These are phyloP conservation scores for Artemisia argyi DNA, from an alignment of 129 eudicot genomes.

Conservation along the genomic window DNA sequence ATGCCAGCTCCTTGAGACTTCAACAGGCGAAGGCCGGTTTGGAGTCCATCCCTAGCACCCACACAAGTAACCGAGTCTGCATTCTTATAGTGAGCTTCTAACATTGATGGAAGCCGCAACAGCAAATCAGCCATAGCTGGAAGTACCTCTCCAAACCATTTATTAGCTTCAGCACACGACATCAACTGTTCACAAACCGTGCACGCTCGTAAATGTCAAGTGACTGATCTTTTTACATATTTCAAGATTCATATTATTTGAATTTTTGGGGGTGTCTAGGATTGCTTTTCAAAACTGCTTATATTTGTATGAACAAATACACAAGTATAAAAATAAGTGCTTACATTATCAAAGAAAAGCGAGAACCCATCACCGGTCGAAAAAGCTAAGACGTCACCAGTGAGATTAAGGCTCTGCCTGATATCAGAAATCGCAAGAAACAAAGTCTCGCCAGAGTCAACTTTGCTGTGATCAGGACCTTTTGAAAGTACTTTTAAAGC, in stretches of 20 bases:
- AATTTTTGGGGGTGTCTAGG: constrained; percentile 16
- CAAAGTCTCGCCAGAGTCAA: constrained; percentile 14
- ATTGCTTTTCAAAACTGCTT: too few species aligned
- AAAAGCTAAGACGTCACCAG: too few species aligned
- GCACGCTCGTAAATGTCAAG: too few species aligned
- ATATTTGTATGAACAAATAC: too few species aligned
- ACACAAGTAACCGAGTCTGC: constrained; percentile 32
- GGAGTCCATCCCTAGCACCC: constrained; percentile 47
- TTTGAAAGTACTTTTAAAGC: constrained; percentile 62
- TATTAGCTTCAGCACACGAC: constrained; percentile 36
- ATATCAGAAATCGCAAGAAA: constrained; percentile 20
- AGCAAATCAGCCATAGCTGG: constrained; percentile 65
- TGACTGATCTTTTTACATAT: constrained; percentile 54
- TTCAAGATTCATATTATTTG: constrained; percentile 92
- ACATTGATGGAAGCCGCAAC: constrained; percentile 57
- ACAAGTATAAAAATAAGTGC: too few species aligned
- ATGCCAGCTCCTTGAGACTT: constrained; percentile 32
- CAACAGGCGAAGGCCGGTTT: constrained; percentile 72
- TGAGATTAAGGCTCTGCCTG: too few species aligned
- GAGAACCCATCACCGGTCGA: too few species aligned
- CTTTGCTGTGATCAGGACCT: constrained; percentile 72
- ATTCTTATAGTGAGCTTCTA: constrained; percentile 60
- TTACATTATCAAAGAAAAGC: too few species aligned
- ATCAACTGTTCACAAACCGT: too few species aligned
- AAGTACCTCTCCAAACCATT: constrained; percentile 64